Percentiles rank a stretch among this genome's conserved stretches.
phyloP scores from a whole-genome alignment of 1,284 basidiomycete species.

The Austroboletus niveus region DNA sequence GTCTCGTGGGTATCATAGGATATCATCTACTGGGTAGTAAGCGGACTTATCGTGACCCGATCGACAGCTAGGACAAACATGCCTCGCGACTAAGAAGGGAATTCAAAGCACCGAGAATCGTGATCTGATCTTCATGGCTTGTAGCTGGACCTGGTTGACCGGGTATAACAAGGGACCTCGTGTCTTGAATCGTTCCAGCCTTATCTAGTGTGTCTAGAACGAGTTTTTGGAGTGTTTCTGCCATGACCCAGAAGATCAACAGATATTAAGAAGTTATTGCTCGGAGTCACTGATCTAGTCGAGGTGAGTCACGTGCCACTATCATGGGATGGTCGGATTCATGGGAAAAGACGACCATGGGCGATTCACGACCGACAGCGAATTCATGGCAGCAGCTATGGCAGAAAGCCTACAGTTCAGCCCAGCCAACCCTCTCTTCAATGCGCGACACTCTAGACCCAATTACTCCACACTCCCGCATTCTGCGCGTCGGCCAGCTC shows the following conservation, averaged over 20 bases:
- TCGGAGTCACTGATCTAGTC: no score
- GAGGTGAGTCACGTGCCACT: constrained; percentile 23
- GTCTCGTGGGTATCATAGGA: constrained; percentile 78
- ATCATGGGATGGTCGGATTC: no score
- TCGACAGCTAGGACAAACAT: constrained; percentile 28
- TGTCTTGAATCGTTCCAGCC: constrained; percentile 66
- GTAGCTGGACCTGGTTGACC: constrained; percentile 56
- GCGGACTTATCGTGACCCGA: constrained; percentile 9
- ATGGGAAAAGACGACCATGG: constrained; percentile 14
- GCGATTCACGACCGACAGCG: constrained; percentile 1
- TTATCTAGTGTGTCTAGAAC: constrained; percentile 72
- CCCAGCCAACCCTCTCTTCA: constrained; percentile 51
- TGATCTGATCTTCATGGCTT: constrained; percentile 75
- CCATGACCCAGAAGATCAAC: constrained; percentile 40
- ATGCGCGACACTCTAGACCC: constrained; percentile 42
- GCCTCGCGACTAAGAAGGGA: constrained; percentile 86
- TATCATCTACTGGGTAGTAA: constrained; percentile 68
- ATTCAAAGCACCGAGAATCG: constrained; percentile 85
- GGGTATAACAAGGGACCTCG: constrained; percentile 69
- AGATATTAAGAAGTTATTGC: no score
- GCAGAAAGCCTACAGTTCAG: constrained; percentile 63
- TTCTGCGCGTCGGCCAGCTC: constrained; percentile 85
- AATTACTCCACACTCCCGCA: constrained; percentile 40
- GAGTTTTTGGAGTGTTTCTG: constrained; percentile 77
- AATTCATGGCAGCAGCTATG: constrained; percentile 35